A percentile compares a stretch with the other conserved stretches of the same genome.
phyloP scores from a whole-genome alignment of 2,329 filamentous ascomycete genomes.

The Colletotrichum sp. region DNA sequence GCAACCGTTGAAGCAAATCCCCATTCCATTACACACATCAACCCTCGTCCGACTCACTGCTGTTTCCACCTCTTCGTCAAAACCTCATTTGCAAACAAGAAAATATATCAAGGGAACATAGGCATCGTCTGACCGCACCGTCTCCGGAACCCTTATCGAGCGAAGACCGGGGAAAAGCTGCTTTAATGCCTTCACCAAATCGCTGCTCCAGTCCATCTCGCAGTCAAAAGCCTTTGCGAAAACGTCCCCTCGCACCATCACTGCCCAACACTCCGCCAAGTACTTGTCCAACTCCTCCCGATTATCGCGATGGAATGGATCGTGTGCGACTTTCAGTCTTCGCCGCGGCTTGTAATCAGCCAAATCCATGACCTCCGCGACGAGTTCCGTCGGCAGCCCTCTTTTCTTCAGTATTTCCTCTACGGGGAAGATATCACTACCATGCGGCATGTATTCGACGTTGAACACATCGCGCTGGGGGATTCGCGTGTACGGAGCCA shows the following conservation, averaged over 20 bases:
- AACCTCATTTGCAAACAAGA: no score
- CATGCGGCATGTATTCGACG: neutral
- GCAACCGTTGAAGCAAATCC: no score
- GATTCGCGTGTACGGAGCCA: neutral
- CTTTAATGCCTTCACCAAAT: neutral
- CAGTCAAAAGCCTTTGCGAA: neutral
- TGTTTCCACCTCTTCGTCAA: no score
- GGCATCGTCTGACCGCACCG: neutral
- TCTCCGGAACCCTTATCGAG: neutral
- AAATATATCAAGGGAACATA: neutral
- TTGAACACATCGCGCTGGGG: neutral
- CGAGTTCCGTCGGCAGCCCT: conserved; percentile 23
- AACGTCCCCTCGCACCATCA: conserved; percentile 29
- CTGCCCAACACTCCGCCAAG: conserved; percentile 30
- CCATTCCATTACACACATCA: no score
- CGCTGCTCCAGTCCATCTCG: neutral
- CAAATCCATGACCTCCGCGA: conserved; percentile 12
- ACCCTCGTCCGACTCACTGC: no score
- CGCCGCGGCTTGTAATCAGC: conserved; percentile 13
- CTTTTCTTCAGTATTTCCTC: neutral
- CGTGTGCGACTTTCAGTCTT: conserved; percentile 17
- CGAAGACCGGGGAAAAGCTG: neutral
- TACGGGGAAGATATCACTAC: neutral
- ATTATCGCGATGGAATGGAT: conserved; percentile 25
- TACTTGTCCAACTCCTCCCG: conserved; percentile 28